Percentiles rank a stretch among this genome's conserved stretches.
Conservation (phyloP, 108 stramenopile genomes). For the Phaeodactylum tricornutum region DNA sequence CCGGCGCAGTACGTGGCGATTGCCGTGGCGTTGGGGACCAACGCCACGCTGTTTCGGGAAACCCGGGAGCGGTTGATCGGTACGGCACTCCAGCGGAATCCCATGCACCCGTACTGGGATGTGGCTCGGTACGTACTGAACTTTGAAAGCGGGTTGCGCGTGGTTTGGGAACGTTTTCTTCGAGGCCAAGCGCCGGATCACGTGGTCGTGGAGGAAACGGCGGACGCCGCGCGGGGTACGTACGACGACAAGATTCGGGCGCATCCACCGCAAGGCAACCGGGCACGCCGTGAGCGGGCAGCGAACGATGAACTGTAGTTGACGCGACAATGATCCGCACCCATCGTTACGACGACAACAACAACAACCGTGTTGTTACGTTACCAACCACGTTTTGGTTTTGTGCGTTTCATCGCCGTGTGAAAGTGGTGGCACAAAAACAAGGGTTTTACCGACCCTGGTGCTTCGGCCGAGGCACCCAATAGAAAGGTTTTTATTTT, state of each 20-base stretch:
- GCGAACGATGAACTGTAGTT: too few species aligned
- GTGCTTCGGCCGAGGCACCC: too few species aligned
- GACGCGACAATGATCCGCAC: too few species aligned
- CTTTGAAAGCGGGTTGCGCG: constrained; percentile 45
- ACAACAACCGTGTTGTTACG: too few species aligned
- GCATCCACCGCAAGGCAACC: too few species aligned
- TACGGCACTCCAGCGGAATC: constrained; percentile 61
- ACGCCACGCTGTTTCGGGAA: constrained; percentile 28
- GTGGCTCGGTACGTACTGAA: constrained; percentile 67
- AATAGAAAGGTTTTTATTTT: too few species aligned
- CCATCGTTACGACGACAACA: too few species aligned
- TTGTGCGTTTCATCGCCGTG: too few species aligned
- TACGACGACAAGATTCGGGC: constrained; percentile 28
- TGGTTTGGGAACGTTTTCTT: constrained; percentile 55
- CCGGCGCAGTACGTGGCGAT: constrained; percentile 52
- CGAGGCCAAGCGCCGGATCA: constrained; percentile 34
- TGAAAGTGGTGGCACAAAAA: too few species aligned
- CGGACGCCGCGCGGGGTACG: constrained; percentile 26
- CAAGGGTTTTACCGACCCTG: too few species aligned
- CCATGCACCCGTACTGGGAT: constrained; percentile 87
- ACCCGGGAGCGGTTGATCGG: constrained; percentile 46
- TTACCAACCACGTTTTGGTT: too few species aligned
- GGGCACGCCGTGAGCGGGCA: too few species aligned
- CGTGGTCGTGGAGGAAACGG: constrained; percentile 38
- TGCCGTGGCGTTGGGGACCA: constrained; percentile 53